Conservation (phyloP, 176 grass and related monocot species). For the Carex cristatella region DNA sequence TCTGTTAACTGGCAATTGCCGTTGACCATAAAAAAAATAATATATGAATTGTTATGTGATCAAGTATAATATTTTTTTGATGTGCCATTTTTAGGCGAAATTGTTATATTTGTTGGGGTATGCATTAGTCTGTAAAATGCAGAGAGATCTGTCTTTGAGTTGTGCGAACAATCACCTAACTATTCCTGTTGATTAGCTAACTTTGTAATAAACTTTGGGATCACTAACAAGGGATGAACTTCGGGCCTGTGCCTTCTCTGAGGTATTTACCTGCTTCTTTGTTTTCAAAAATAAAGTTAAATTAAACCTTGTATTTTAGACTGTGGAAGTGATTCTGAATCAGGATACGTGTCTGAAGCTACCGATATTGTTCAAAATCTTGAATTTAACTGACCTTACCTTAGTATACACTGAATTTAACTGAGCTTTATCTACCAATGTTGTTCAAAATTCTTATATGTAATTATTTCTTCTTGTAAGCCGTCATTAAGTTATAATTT, state of each 20-base stretch:
- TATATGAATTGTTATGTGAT: too few relatives aligned
- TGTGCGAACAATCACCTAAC: neutral
- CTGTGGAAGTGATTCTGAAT: neutral
- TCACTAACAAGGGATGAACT: constrained; percentile 78
- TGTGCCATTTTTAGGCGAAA: too few relatives aligned
- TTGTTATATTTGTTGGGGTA: too few relatives aligned
- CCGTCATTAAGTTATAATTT: too few relatives aligned
- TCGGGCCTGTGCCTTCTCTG: constrained; percentile 90
- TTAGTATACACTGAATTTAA: neutral
- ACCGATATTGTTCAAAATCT: neutral
- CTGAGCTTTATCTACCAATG: too few relatives aligned
- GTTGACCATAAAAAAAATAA: too few relatives aligned
- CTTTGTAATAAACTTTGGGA: constrained; percentile 94
- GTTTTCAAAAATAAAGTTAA: neutral
- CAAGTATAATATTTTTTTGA: too few relatives aligned
- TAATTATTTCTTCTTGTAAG: too few relatives aligned
- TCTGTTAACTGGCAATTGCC: too few relatives aligned
- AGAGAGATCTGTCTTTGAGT: too few relatives aligned
- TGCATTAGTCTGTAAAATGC: too few relatives aligned
- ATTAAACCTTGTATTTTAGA: neutral
- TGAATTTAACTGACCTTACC: neutral
- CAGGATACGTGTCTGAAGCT: neutral
- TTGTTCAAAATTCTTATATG: too few relatives aligned
- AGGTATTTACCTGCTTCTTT: constrained; percentile 41
- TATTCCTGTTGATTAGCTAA: neutral